Evolutionary conservation across 257 asterid genomes (phyloP).

Genomic region (Apocynum venetum): DNA sequence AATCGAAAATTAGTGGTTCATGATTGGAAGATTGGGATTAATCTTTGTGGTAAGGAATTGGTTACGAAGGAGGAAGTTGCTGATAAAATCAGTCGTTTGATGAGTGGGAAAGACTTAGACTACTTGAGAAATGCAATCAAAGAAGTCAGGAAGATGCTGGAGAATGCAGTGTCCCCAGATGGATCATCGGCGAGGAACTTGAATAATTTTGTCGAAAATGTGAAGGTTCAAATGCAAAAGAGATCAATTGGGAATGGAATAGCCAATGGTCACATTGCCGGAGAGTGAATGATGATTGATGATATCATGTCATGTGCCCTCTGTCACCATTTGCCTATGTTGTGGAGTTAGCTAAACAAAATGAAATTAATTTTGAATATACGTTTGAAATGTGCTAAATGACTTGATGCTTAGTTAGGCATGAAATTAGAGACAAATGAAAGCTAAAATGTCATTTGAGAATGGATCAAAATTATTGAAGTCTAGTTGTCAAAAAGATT

Average conservation of each 20-base stretch:
- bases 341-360: no score
- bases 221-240: slow-evolving; percentile 36
- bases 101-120: slow-evolving; percentile 36
- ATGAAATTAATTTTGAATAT: background rate
- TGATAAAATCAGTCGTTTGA: slow-evolving; percentile 42
- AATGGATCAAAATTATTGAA: no score
- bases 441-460: no score
- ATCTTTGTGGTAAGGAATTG: slow-evolving; percentile 36
- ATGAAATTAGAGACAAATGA: no score
- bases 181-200: slow-evolving; percentile 63
- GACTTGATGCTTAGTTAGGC: no score
- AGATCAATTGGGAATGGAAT: slow-evolving; percentile 14
- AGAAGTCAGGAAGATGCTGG: slow-evolving; percentile 42
- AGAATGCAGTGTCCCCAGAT: slow-evolving; percentile 41
- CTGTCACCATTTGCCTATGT: no score
- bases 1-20: slow-evolving; percentile 66
- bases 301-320: no score
- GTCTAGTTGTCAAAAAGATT: no score
- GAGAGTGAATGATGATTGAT: no score
- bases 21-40: slow-evolving; percentile 70
- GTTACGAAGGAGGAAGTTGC: slow-evolving; percentile 49
- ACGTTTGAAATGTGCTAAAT: no score
- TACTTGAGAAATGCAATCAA: slow-evolving; percentile 38
- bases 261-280: slow-evolving; percentile 12
- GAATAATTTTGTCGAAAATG: slow-evolving; percentile 37